phyloP scores from a whole-genome alignment of 2,329 filamentous ascomycete genomes.

The Metarhizium sp. region DNA sequence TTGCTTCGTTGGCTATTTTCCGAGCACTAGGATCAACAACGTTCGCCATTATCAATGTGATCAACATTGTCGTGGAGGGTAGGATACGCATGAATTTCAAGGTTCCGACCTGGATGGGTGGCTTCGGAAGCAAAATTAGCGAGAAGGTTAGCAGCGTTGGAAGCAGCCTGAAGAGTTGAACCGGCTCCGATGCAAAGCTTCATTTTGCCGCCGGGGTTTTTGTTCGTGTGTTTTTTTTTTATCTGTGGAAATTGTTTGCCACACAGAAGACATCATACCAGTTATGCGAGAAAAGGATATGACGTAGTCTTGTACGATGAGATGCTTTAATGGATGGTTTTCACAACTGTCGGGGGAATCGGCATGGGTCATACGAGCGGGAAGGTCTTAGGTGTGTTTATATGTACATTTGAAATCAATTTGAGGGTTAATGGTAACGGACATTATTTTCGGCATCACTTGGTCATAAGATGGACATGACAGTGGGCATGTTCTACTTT shows the following conservation, averaged over 20 bases:
- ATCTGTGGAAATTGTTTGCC: neutral
- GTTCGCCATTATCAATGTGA: conserved; percentile 73
- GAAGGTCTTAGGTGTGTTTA: neutral
- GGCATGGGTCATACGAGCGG: neutral
- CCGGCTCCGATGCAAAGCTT: neutral
- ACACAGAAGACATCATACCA: neutral
- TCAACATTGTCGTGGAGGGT: conserved; percentile 83
- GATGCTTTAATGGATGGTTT: conserved; percentile 4
- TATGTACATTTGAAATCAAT: neutral
- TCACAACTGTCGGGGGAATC: neutral
- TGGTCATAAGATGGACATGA: neutral
- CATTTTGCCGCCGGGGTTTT: neutral
- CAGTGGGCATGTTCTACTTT: neutral
- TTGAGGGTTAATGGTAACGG: neutral
- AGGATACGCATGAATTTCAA: conserved; percentile 55
- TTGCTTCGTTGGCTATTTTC: conserved; percentile 80
- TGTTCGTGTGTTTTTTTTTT: neutral
- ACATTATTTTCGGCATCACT: neutral
- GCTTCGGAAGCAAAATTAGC: conserved; percentile 32
- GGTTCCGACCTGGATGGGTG: conserved; percentile 34
- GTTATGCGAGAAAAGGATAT: neutral
- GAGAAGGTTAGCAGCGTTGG: conserved; percentile 41
- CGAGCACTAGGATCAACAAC: conserved; percentile 72
- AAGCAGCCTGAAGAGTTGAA: conserved; percentile 30
- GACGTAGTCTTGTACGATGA: conserved; percentile 10